Conservation (phyloP, 306 rosid species). For the Clitoria ternatea region DNA sequence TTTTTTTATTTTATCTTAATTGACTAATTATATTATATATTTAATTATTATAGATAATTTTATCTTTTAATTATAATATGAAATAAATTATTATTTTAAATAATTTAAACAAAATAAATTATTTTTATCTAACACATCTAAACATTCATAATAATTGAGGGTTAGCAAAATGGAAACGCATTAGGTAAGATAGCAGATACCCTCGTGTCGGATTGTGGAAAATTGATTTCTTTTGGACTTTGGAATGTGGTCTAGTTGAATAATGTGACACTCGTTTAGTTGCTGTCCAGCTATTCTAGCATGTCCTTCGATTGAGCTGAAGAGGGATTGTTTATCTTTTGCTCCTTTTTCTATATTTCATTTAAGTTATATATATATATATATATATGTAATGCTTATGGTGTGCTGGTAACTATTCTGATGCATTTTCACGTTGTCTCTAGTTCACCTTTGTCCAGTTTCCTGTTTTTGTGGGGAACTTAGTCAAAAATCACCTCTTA, state of each 20-base stretch:
- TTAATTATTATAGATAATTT: too few relatives aligned
- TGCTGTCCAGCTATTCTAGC: constrained; percentile 31
- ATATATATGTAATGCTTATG: neutral
- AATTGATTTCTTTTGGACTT: neutral
- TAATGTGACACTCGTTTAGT: constrained; percentile 18
- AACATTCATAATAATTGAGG: too few relatives aligned
- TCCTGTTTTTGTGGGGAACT: neutral
- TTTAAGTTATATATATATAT: too few relatives aligned
- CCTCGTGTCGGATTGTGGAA: neutral
- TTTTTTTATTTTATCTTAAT: too few relatives aligned
- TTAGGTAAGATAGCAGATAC: neutral
- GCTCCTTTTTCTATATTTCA: too few relatives aligned
- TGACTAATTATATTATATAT: too few relatives aligned
- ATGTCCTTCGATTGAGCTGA: neutral
- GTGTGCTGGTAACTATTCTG: neutral
- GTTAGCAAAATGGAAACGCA: neutral
- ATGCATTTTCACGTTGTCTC: neutral
- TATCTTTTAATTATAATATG: too few relatives aligned
- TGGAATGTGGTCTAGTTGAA: constrained; percentile 7
- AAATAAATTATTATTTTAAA: too few relatives aligned
- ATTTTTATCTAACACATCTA: too few relatives aligned
- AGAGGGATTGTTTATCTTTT: neutral
- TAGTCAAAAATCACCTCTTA: constrained; percentile 16
- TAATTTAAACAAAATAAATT: too few relatives aligned
- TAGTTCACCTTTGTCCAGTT: neutral